Percentiles rank a stretch among this genome's conserved stretches.
Evolutionary conservation across 345 rosid species (phyloP).

Genomic region (Hypericum perforatum): DNA sequence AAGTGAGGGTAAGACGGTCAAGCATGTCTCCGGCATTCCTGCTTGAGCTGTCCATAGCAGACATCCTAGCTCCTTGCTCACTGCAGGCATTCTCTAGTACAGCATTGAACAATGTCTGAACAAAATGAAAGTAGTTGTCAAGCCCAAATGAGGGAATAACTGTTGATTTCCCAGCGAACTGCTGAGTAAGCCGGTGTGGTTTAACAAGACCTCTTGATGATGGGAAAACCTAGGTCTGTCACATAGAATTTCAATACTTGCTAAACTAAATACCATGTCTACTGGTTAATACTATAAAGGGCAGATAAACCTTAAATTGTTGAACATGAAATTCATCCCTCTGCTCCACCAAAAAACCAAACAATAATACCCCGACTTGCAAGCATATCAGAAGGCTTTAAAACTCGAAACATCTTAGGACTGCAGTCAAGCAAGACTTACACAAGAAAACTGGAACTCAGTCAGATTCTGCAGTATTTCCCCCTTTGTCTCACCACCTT

Average conservation of each 20-base stretch:
- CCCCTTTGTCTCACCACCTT: conserved; percentile 93
- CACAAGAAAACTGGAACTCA: conserved; percentile 97
- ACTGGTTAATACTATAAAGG: too few relatives aligned
- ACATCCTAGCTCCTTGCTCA: conserved; percentile 26
- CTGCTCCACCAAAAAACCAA: neutral
- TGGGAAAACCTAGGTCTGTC: too few relatives aligned
- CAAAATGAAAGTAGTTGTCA: conserved; percentile 3
- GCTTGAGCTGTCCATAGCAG: conserved; percentile 95
- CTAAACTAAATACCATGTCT: too few relatives aligned
- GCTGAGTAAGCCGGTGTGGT: neutral
- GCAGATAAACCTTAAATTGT: too few relatives aligned
- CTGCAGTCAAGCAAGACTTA: conserved; percentile 28
- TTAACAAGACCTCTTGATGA: too few relatives aligned
- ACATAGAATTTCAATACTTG: too few relatives aligned
- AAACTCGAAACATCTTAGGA: neutral
- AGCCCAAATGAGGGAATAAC: neutral
- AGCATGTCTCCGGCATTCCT: conserved; percentile 99
- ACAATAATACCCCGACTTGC: conserved; percentile 1
- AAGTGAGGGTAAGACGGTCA: conserved; percentile 54
- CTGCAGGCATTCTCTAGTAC: conserved; percentile 61
- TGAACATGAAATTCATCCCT: too few relatives aligned
- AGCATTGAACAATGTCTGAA: conserved; percentile 84
- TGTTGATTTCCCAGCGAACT: neutral
- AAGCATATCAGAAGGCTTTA: neutral
- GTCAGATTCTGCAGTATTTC: conserved; percentile 86